A percentile compares a stretch with the other conserved stretches of the same genome.
Conservation (phyloP, 2,329 filamentous ascomycete genomes). For the Diaporthe batatas region DNA sequence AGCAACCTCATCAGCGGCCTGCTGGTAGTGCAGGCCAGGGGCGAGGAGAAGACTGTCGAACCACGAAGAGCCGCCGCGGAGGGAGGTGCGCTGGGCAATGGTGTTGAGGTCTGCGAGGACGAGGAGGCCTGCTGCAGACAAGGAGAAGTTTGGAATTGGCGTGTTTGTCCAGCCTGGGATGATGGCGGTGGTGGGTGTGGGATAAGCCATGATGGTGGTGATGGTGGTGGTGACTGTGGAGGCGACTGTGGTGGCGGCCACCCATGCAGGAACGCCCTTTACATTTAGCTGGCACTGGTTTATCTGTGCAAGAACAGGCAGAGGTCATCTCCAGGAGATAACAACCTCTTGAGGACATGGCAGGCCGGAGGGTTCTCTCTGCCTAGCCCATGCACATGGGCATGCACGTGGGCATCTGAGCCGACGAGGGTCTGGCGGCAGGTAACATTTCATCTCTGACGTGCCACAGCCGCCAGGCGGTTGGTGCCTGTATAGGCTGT, state of each 20-base stretch:
- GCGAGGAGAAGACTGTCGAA: conserved; percentile 70
- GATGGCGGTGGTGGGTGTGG: neutral
- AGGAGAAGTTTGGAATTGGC: conserved; percentile 56
- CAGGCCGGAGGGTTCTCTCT: neutral
- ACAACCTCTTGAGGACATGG: neutral
- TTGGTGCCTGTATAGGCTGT: neutral
- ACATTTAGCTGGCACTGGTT: neutral
- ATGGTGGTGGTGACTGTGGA: too few species aligned
- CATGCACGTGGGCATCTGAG: conserved; percentile 6
- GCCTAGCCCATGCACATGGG: neutral
- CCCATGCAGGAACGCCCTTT: neutral
- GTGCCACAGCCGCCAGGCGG: conserved; percentile 7
- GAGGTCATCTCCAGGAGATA: neutral
- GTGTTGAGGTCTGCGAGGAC: conserved; percentile 71
- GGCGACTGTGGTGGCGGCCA: conserved; percentile 21
- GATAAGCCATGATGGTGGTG: neutral
- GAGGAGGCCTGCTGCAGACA: conserved; percentile 41
- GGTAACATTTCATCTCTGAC: neutral
- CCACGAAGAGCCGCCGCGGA: conserved; percentile 69
- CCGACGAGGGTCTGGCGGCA: neutral
- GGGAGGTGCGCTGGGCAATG: conserved; percentile 67
- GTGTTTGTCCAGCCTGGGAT: conserved; percentile 55
- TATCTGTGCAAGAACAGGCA: neutral
- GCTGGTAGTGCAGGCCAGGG: conserved; percentile 72
- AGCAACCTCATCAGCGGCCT: conserved; percentile 65